A percentile compares a stretch with the other conserved stretches of the same genome.
Evolutionary conservation across 2,329 filamentous ascomycete genomes (phyloP).

Genomic region (Coniochaeta prunicola): DNA sequence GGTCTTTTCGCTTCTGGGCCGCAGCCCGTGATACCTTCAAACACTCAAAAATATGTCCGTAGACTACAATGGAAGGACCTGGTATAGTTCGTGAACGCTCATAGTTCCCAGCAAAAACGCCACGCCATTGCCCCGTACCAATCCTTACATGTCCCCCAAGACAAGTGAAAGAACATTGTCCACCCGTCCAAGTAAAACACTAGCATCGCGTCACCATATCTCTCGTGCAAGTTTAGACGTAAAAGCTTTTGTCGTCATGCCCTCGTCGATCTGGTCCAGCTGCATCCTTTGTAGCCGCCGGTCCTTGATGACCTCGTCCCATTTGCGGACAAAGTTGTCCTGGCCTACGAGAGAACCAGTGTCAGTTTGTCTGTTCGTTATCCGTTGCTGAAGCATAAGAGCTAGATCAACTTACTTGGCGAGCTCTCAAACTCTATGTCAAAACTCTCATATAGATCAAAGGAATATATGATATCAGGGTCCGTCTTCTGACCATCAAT

Average conservation of each 20-base stretch:
- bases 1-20: not conserved
- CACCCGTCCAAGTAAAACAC: not conserved
- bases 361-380: not conserved
- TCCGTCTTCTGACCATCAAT: constrained; percentile 16
- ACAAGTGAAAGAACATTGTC: not conserved
- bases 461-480: constrained; percentile 15
- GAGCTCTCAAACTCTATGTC: constrained; percentile 23
- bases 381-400: not conserved
- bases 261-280: constrained; percentile 16
- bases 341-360: constrained; percentile 11
- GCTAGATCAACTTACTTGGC: constrained; percentile 14
- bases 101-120: not conserved
- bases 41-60: not conserved
- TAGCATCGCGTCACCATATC: constrained; percentile 8
- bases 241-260: constrained; percentile 17
- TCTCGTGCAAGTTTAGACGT: constrained; percentile 14
- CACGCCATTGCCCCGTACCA: not conserved
- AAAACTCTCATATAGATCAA: constrained; percentile 20
- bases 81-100: not conserved
- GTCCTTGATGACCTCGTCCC: constrained; percentile 20
- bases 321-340: constrained; percentile 19
- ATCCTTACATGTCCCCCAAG: not conserved
- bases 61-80: not conserved
- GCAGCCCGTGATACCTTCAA: not conserved
- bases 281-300: constrained; percentile 14